A percentile compares a stretch with the other conserved stretches of the same genome.
phyloP scores from a whole-genome alignment of 164 flowering plant species.

The Stephania cephalantha region DNA sequence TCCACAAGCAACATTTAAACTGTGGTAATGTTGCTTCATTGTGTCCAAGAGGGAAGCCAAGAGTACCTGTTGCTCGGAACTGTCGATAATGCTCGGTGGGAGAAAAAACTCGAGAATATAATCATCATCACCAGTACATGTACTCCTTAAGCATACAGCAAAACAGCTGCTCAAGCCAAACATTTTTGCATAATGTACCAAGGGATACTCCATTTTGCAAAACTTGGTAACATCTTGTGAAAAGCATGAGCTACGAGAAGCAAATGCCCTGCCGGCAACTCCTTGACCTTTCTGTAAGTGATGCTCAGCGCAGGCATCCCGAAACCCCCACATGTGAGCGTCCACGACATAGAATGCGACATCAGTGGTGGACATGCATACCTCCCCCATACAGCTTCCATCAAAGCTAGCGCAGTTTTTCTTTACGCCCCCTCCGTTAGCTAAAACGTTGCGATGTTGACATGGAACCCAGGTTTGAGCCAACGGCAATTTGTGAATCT shows the following conservation, averaged over 20 bases:
- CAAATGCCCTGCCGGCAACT: slow-evolving; percentile 82
- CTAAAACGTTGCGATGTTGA: slow-evolving; percentile 76
- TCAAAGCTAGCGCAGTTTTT: slow-evolving; percentile 89
- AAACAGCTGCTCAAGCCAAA: slow-evolving; percentile 68
- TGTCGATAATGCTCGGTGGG: slow-evolving; percentile 49
- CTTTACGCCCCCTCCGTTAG: slow-evolving; percentile 73
- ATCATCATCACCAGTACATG: slow-evolving; percentile 72
- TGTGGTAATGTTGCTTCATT: slow-evolving; percentile 62
- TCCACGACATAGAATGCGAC: slow-evolving; percentile 84
- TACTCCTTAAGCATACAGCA: slow-evolving; percentile 73
- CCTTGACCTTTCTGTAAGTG: slow-evolving; percentile 93
- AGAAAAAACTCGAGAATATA: slow-evolving; percentile 87
- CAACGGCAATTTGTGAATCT: slow-evolving; percentile 75
- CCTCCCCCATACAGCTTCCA: slow-evolving; percentile 87
- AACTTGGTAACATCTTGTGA: slow-evolving; percentile 64
- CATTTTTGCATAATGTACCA: slow-evolving; percentile 94
- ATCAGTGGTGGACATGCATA: slow-evolving; percentile 95
- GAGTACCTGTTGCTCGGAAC: slow-evolving; percentile 41
- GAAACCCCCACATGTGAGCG: slow-evolving; percentile 89
- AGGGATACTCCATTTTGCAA: slow-evolving; percentile 81
- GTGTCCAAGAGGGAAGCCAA: slow-evolving; percentile 54
- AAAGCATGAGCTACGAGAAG: slow-evolving; percentile 52
- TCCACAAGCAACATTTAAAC: slow-evolving; percentile 61
- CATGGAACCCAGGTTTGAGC: slow-evolving; percentile 99
- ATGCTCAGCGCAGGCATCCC: slow-evolving; percentile 95